These are phyloP conservation scores for Leccinellum luteum DNA, from an alignment of 768 basidiomycete genomes.

Conservation along the genomic window DNA sequence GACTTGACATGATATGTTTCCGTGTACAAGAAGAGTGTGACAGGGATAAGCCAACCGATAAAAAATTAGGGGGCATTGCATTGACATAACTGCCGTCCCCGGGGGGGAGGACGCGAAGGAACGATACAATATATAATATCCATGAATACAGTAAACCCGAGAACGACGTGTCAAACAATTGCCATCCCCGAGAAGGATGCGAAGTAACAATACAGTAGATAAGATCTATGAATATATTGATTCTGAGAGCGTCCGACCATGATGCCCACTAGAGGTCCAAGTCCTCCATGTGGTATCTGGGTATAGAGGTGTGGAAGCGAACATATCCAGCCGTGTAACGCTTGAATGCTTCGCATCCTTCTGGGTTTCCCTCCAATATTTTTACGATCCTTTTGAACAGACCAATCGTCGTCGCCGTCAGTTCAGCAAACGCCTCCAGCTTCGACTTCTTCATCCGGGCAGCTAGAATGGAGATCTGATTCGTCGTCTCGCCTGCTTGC, in stretches of 20 bases:
- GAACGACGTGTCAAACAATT: no score
- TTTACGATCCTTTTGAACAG: constrained; percentile 19
- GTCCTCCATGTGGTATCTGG: constrained; percentile 21
- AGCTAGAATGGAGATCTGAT: not conserved
- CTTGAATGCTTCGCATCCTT: constrained; percentile 5
- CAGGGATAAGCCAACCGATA: no score
- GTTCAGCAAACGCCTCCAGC: not conserved
- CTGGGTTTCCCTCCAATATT: constrained; percentile 15
- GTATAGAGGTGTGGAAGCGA: constrained; percentile 19
- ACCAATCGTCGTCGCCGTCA: not conserved
- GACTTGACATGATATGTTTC: not conserved
- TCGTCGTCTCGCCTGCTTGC: not conserved
- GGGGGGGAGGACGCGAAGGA: no score
- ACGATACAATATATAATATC: no score
- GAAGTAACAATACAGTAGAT: no score
- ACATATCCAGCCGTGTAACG: constrained; percentile 16
- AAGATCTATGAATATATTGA: not conserved
- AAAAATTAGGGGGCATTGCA: no score
- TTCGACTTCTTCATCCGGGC: not conserved
- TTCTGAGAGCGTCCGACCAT: not conserved
- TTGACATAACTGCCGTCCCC: no score
- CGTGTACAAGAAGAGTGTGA: no score
- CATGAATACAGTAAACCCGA: no score
- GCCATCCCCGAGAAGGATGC: no score
- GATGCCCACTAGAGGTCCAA: not conserved